These are phyloP conservation scores for Fusarium chuoi DNA, from an alignment of 2,329 filamentous ascomycete genomes.

Conservation along the genomic window DNA sequence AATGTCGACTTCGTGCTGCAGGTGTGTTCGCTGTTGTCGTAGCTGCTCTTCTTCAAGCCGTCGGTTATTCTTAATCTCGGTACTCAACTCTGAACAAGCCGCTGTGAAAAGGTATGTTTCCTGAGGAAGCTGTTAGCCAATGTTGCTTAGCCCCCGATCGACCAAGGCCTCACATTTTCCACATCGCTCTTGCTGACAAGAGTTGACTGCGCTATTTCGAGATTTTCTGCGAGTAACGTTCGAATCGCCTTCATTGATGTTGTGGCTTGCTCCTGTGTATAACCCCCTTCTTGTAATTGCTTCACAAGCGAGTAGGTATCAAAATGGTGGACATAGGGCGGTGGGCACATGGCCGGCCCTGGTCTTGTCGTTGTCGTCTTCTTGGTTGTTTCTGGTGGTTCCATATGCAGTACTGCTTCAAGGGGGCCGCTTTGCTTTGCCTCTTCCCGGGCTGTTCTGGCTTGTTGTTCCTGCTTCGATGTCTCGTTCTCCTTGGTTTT, in stretches of 20 bases:
- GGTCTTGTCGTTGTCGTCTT: constrained; percentile 46
- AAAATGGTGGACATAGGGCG: constrained; percentile 94
- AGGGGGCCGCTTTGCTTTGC: constrained; percentile 59
- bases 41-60: constrained; percentile 82
- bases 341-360: constrained; percentile 75
- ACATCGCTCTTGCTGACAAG: constrained; percentile 92
- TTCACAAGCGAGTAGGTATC: constrained; percentile 92
- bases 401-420: constrained; percentile 62
- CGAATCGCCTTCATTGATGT: constrained; percentile 94
- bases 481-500: constrained; percentile 13
- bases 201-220: constrained; percentile 81
- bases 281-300: constrained; percentile 79
- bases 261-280: constrained; percentile 78
- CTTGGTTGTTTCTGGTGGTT: constrained; percentile 53
- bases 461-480: constrained; percentile 28
- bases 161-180: constrained; percentile 71
- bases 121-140: constrained; percentile 48
- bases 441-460: constrained; percentile 48
- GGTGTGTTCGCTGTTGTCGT: constrained; percentile 81
- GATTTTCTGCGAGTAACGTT: constrained; percentile 77
- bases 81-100: constrained; percentile 89
- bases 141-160: not conserved
- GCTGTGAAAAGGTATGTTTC: constrained; percentile 94
- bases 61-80: constrained; percentile 83
- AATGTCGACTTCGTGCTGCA: constrained; percentile 97